These are phyloP conservation scores for Penicillium macrosclerotiorum DNA, from an alignment of 495 filamentous ascomycete genomes.

Conservation along the genomic window DNA sequence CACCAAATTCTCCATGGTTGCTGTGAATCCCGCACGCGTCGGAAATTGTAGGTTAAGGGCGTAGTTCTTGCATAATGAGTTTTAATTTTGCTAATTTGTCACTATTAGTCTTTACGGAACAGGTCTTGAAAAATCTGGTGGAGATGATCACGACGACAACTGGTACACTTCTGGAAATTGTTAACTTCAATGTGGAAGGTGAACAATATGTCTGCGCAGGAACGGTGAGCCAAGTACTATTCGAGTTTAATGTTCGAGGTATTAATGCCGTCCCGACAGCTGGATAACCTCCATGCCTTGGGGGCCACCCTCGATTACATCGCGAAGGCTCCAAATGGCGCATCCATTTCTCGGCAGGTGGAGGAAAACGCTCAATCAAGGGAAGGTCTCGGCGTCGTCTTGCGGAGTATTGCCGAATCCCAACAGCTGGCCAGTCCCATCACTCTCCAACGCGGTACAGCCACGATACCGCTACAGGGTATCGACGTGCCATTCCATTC, in stretches of 20 bases:
- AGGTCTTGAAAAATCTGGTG: constrained; percentile 19
- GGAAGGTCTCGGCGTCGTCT: neutral
- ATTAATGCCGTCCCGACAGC: neutral
- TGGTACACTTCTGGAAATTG: constrained; percentile 34
- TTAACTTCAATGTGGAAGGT: constrained; percentile 39
- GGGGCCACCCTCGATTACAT: constrained; percentile 1
- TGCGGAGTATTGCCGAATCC: neutral
- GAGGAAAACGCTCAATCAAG: neutral
- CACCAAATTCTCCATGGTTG: constrained; percentile 39
- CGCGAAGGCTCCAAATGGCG: neutral
- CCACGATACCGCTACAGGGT: constrained; percentile 37
- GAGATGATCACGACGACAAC: constrained; percentile 19
- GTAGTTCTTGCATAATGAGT: neutral
- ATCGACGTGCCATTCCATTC: constrained; percentile 48
- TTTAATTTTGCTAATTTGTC: neutral
- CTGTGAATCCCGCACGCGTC: constrained; percentile 38
- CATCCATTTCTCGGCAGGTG: neutral
- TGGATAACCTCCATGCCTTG: constrained; percentile 1
- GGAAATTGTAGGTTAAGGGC: constrained; percentile 16
- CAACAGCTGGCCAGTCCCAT: neutral
- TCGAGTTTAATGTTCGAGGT: neutral
- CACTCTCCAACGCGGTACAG: constrained; percentile 22
- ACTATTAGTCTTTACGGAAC: constrained; percentile 19
- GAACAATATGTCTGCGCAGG: constrained; percentile 47
- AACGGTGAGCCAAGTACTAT: constrained; percentile 17